phyloP scores from a whole-genome alignment of 345 rosid species.

The Hirschfeldia incana region DNA sequence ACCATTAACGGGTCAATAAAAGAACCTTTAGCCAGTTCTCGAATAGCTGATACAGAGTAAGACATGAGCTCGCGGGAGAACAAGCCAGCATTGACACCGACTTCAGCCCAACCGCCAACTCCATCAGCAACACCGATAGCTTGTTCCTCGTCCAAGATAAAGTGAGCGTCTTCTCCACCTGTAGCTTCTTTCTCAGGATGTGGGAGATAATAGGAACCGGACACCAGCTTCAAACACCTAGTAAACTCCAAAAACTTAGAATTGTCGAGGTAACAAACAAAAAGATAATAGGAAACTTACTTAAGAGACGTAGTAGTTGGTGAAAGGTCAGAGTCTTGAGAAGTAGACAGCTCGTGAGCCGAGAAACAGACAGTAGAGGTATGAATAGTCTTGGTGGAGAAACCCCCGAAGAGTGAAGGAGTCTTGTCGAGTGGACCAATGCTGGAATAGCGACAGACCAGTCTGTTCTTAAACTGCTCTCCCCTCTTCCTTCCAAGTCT shows the following conservation, averaged over 20 bases:
- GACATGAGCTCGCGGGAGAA: constrained; percentile 89
- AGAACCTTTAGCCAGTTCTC: constrained; percentile 63
- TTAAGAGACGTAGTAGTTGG: constrained; percentile 38
- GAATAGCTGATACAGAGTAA: constrained; percentile 72
- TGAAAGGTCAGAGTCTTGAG: constrained; percentile 50
- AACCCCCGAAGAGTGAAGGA: constrained; percentile 36
- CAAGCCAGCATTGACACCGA: constrained; percentile 79
- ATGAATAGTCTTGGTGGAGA: constrained; percentile 45
- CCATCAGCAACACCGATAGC: constrained; percentile 98
- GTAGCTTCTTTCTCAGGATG: constrained; percentile 94
- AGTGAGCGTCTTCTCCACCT: constrained; percentile 99
- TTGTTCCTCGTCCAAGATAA: constrained; percentile 72
- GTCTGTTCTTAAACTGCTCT: constrained; percentile 37
- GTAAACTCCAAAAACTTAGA: constrained; percentile 16
- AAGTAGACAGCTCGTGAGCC: constrained; percentile 56
- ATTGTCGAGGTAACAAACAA: not conserved
- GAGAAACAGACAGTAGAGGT: constrained; percentile 45
- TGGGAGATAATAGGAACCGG: constrained; percentile 81
- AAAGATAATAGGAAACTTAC: constrained; percentile 9
- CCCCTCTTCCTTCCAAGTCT: constrained; percentile 47
- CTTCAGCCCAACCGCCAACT: constrained; percentile 99
- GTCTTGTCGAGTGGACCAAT: constrained; percentile 41
- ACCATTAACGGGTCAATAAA: constrained; percentile 73
- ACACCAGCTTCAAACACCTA: constrained; percentile 64
- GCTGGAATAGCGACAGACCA: constrained; percentile 48